phyloP scores from a whole-genome alignment of 805 yeast species.

The Kodamaea hsintzibuensis region DNA sequence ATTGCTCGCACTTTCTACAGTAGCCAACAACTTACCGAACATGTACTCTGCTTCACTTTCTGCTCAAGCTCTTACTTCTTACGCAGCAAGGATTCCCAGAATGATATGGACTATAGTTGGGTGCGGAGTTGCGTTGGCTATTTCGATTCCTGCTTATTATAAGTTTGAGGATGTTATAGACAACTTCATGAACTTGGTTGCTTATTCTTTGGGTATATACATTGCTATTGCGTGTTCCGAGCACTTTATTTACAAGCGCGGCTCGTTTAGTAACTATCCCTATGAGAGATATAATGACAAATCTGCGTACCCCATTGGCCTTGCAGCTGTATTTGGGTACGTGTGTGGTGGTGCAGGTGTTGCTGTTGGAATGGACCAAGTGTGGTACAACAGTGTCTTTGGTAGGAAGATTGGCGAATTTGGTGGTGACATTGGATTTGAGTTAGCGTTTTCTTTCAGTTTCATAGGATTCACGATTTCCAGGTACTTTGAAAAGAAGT shows the following conservation, averaged over 20 bases:
- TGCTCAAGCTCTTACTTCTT: slow-evolving; percentile 81
- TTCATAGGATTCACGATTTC: slow-evolving; percentile 57
- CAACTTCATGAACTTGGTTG: slow-evolving; percentile 88
- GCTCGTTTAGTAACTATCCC: slow-evolving; percentile 59
- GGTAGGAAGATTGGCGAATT: slow-evolving; percentile 56
- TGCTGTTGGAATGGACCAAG: slow-evolving; percentile 83
- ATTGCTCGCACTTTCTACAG: slow-evolving; percentile 80
- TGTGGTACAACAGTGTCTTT: slow-evolving; percentile 77
- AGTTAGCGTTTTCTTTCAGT: slow-evolving; percentile 67
- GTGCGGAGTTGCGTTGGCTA: slow-evolving; percentile 74
- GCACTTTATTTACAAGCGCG: slow-evolving; percentile 76
- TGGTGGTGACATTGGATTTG: slow-evolving; percentile 89
- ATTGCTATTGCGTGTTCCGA: slow-evolving; percentile 72
- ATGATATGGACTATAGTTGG: slow-evolving; percentile 77
- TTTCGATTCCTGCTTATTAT: slow-evolving; percentile 86
- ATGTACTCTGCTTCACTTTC: slow-evolving; percentile 88
- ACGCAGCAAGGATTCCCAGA: slow-evolving; percentile 75
- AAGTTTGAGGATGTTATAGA: slow-evolving; percentile 70
- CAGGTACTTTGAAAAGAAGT: slow-evolving; percentile 69
- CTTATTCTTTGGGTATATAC: slow-evolving; percentile 88
- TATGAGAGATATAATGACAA: slow-evolving; percentile 60
- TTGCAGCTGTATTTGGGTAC: slow-evolving; percentile 76
- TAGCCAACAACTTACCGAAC: slow-evolving; percentile 90
- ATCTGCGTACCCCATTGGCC: slow-evolving; percentile 66
- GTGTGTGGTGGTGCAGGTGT: slow-evolving; percentile 83